Percentiles rank a stretch among this genome's conserved stretches.
These are phyloP conservation scores for Magnaporthales sp. DNA, from an alignment of 2,329 filamentous ascomycete genomes.

Conservation along the genomic window DNA sequence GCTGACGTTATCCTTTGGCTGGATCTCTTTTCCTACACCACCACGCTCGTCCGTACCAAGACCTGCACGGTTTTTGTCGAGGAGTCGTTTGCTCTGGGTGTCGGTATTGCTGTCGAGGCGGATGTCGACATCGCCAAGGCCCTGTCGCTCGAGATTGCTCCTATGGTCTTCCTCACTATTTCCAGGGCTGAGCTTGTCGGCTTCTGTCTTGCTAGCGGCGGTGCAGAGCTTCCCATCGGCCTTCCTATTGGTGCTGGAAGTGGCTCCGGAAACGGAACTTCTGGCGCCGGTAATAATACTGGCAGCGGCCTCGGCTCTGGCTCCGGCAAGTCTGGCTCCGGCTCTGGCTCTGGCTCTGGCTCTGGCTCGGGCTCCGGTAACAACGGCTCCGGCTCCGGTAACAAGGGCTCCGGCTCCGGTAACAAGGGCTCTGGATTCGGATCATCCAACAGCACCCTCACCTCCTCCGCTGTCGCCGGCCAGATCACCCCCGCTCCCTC, in stretches of 20 bases:
- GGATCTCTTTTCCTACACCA: slow-evolving; percentile 22
- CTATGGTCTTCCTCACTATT: slow-evolving; percentile 18
- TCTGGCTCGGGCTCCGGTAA: slow-evolving; percentile 5
- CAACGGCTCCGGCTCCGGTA: not conserved
- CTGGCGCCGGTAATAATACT: not conserved
- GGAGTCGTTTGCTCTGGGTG: slow-evolving; percentile 16
- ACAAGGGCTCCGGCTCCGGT: not conserved
- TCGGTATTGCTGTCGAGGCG: slow-evolving; percentile 17
- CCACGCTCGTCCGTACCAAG: slow-evolving; percentile 11
- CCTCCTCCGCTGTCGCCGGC: not conserved
- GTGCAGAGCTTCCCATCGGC: slow-evolving; percentile 1
- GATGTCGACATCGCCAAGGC: slow-evolving; percentile 14
- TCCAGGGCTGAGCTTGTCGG: slow-evolving; percentile 11
- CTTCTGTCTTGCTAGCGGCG: slow-evolving; percentile 12
- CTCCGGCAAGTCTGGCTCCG: not conserved
- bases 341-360: slow-evolving; percentile 3
- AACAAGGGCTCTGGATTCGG: not conserved
- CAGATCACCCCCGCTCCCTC: not conserved
- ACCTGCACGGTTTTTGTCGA: slow-evolving; percentile 10
- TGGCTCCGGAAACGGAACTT: not conserved
- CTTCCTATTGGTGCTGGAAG: slow-evolving; percentile 1
- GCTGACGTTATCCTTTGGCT: slow-evolving; percentile 19
- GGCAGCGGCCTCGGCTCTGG: slow-evolving; percentile 3
- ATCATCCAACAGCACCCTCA: not conserved
- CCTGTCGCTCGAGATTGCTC: slow-evolving; percentile 16